phyloP scores from a whole-genome alignment of 192 early-diverging fungal genomes.

The Coemansia sp. region DNA sequence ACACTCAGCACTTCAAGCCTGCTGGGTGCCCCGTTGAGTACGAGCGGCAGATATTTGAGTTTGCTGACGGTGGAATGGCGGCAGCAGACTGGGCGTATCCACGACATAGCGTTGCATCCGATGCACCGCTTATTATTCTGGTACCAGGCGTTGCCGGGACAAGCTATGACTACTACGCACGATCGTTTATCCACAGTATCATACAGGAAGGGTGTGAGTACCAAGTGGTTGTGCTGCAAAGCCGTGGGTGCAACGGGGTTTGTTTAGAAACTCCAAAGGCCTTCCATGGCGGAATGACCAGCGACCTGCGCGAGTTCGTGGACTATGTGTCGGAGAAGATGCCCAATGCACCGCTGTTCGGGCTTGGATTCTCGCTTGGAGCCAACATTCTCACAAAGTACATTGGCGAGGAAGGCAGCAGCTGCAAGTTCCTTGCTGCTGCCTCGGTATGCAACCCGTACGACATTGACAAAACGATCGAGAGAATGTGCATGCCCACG shows the following conservation, averaged over 20 bases:
- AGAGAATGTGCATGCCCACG: conserved; percentile 54
- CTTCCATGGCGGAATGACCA: conserved; percentile 79
- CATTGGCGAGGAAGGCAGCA: conserved; percentile 76
- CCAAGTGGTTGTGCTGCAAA: conserved; percentile 81
- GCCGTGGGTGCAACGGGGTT: conserved; percentile 81
- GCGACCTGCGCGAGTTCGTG: conserved; percentile 64
- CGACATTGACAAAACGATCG: conserved; percentile 64
- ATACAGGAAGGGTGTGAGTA: conserved; percentile 59
- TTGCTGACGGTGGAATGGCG: conserved; percentile 46
- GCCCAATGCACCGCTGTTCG: conserved; percentile 72
- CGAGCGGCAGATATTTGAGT: conserved; percentile 50
- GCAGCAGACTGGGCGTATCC: conserved; percentile 51
- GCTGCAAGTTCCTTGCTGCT: conserved; percentile 74
- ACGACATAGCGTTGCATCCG: background rate
- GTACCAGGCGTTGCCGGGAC: conserved; percentile 46
- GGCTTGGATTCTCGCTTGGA: conserved; percentile 88
- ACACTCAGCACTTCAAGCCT: conserved; percentile 52
- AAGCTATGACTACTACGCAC: conserved; percentile 50
- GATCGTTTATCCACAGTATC: conserved; percentile 40
- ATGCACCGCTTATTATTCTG: conserved; percentile 38
- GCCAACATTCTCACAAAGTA: conserved; percentile 92
- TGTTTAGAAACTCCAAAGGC: conserved; percentile 72
- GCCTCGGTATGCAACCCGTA: conserved; percentile 86
- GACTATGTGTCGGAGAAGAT: conserved; percentile 40
- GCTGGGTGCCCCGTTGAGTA: conserved; percentile 43